A percentile compares a stretch with the other conserved stretches of the same genome.
These are phyloP conservation scores for Lasiosphaeria ovina DNA, from an alignment of 495 filamentous ascomycete genomes.

Conservation along the genomic window DNA sequence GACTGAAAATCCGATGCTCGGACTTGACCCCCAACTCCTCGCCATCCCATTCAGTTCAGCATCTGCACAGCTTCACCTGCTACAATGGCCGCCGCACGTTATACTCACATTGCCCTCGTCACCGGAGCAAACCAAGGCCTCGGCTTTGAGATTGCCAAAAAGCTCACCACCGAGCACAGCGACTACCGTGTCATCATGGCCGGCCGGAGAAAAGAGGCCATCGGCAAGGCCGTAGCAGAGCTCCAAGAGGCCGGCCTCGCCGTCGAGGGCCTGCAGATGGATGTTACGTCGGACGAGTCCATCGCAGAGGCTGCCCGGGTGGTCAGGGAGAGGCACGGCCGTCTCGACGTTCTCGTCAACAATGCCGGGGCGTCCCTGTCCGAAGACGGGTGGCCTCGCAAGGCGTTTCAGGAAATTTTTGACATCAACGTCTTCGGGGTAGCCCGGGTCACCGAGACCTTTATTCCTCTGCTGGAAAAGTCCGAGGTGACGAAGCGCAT, in stretches of 20 bases:
- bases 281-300: constrained; percentile 53
- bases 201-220: constrained; percentile 20
- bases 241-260: constrained; percentile 14
- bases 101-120: constrained; percentile 40
- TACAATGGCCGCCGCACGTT: constrained; percentile 11
- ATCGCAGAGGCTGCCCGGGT: constrained; percentile 41
- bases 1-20: neutral
- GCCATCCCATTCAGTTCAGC: no score
- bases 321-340: constrained; percentile 38
- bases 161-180: constrained; percentile 33
- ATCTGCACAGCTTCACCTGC: no score
- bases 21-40: no score
- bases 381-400: neutral
- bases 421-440: constrained; percentile 44
- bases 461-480: constrained; percentile 45
- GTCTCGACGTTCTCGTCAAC: constrained; percentile 53
- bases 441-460: constrained; percentile 40
- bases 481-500: constrained; percentile 36
- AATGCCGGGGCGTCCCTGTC: constrained; percentile 41
- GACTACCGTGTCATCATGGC: constrained; percentile 43
- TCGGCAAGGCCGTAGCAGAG: constrained; percentile 24
- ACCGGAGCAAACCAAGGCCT: constrained; percentile 52
- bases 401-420: constrained; percentile 28
- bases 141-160: constrained; percentile 42
- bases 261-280: constrained; percentile 30